Percentiles rank a stretch among this genome's conserved stretches.
phyloP scores from a whole-genome alignment of 257 asterid species.

The Salvia rosmarinus region DNA sequence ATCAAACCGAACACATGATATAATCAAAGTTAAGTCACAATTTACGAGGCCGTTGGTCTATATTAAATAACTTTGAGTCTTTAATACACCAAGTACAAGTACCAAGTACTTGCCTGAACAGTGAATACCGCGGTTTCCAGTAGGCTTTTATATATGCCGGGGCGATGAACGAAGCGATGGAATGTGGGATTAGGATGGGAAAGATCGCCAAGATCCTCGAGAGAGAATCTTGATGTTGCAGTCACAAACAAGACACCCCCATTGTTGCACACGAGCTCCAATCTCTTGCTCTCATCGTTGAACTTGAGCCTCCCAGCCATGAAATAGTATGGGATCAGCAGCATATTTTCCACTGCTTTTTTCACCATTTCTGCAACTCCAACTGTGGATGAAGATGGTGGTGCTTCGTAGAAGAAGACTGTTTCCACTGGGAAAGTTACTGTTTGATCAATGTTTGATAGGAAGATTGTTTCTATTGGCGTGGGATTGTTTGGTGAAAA shows the following conservation, averaged over 20 bases:
- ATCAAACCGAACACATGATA: too few relatives aligned
- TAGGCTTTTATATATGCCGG: background rate
- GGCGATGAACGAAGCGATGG: constrained; percentile 7
- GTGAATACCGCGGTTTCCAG: background rate
- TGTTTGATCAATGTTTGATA: background rate
- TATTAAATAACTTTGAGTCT: too few relatives aligned
- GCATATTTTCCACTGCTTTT: background rate
- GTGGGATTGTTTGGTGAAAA: background rate
- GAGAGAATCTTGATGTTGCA: background rate
- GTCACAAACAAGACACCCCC: background rate
- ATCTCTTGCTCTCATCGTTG: background rate
- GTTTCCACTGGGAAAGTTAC: constrained; percentile 8
- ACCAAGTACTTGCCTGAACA: too few relatives aligned
- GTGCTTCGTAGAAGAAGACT: constrained; percentile 1
- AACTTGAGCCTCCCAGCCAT: constrained; percentile 3
- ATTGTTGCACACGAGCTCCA: background rate
- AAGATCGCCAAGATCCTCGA: background rate
- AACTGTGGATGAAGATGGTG: background rate
- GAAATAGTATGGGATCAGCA: background rate
- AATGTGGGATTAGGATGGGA: background rate
- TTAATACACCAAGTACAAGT: too few relatives aligned
- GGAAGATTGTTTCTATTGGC: background rate
- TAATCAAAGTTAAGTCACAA: too few relatives aligned
- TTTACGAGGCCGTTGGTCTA: too few relatives aligned
- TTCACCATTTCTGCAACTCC: background rate